Base-by-base conservation (phyloP, 108 stramenopile genomes). In the Skeletonema costatum region DNA sequence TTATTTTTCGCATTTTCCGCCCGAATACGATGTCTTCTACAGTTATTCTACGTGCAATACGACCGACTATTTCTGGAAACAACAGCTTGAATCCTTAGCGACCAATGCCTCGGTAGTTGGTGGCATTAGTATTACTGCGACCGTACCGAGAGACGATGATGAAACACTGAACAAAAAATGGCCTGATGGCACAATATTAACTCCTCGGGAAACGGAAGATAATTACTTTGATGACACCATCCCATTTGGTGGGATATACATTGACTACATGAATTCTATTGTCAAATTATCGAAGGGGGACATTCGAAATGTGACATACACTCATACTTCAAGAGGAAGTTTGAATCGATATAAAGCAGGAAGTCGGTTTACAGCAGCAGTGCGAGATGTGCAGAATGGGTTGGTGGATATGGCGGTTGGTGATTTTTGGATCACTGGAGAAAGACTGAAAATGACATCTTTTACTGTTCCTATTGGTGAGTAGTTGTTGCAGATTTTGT, bases 41-140 rank as follows among this genome's bases (percentile, higher is more conserved):
- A 60, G 59, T 11, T 76, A 68, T 60, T 36, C 75, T n/a, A 76
- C 75, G 1, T 76, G 75, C 19, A 76, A 76, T 25, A 62, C 67
- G 11, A 76, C 66, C 4, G 67, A 30, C 1, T 11, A 41, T 1
- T 66, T 68, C 62, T 68, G 67, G 66, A 7, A 31, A 29, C 32
- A 25, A 25, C 25, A 25, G 25, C 25, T 25, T 25, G 25, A 25
- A 25, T 25, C 25, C 25, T 25, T 25, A 25, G 25, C 25, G 25
- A 25, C 25, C 25, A 25, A 25, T 25, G 25, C 0, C 25, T 29
- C 29, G 36, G 53, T 31, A 6, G 35, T 61, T 3, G 71, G 71
- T 25, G 71, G 71, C 5, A 4, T 71, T 5, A 12, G 36, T 12
- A 21, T 71, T 9, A 11, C 32, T 0, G 71, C 71, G 2, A 10